Evolutionary conservation across 208 protist genomes (phyloP).

Genomic region (Angomonas ambiguus): DNA sequence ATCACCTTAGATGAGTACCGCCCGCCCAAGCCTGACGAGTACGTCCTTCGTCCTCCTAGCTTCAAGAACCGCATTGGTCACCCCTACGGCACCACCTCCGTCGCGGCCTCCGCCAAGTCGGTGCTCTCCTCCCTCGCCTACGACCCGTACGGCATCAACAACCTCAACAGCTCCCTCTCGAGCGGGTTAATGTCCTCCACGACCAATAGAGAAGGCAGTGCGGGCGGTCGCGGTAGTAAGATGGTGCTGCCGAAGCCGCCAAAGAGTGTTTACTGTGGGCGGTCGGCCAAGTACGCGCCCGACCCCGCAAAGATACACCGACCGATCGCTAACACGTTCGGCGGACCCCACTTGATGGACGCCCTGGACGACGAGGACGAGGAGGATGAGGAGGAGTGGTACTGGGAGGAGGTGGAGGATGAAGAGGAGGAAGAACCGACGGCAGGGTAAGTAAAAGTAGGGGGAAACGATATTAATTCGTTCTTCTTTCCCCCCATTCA

Average conservation of each 20-base stretch:
- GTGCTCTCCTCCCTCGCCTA: not conserved
- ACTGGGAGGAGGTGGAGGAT: conserved; percentile 36
- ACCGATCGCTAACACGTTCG: conserved; percentile 35
- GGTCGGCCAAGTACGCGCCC: conserved; percentile 17
- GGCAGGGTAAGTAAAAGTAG: conserved; percentile 7
- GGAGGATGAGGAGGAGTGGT: conserved; percentile 28
- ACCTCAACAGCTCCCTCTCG: conserved; percentile 1
- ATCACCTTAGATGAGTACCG: conserved; percentile 1
- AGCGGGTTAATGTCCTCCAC: not conserved
- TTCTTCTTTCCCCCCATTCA: too few relatives aligned
- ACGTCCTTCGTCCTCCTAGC: not conserved
- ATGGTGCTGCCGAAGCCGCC: not conserved
- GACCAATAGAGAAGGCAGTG: not conserved
- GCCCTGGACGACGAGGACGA: conserved; percentile 18
- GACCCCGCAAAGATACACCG: conserved; percentile 33
- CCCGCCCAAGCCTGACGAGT: not conserved
- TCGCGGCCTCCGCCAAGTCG: not conserved
- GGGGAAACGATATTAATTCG: too few relatives aligned
- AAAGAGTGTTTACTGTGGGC: conserved; percentile 19
- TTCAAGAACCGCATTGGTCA: not conserved
- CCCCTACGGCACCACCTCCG: not conserved
- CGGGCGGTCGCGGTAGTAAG: not conserved
- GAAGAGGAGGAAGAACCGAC: conserved; percentile 23
- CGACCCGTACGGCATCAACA: conserved; percentile 20
- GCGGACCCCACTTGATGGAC: conserved; percentile 13